phyloP scores from a whole-genome alignment of 2,329 filamentous ascomycete genomes.

The Aureobasidium sp. region DNA sequence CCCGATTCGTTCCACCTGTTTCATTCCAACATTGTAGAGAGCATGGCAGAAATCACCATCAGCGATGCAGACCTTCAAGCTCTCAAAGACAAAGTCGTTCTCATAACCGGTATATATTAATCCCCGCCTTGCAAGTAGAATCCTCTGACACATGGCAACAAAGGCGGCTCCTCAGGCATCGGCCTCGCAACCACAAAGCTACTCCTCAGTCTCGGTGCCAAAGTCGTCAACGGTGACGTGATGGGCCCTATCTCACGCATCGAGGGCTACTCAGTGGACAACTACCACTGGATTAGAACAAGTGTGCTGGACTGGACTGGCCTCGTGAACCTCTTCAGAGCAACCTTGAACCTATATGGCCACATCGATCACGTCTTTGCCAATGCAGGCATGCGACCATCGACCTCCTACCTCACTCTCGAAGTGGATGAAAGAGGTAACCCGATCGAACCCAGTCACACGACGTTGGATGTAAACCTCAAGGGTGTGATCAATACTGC shows the following conservation, averaged over 20 bases:
- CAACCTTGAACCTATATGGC: slow-evolving; percentile 36
- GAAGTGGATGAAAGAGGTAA: slow-evolving; percentile 31
- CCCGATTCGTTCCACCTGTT: not conserved
- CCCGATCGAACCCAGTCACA: slow-evolving; percentile 28
- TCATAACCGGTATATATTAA: slow-evolving; percentile 1
- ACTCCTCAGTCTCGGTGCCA: slow-evolving; percentile 47
- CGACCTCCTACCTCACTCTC: slow-evolving; percentile 28
- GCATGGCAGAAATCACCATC: slow-evolving; percentile 10
- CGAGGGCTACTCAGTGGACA: not conserved
- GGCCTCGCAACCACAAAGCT: slow-evolving; percentile 50
- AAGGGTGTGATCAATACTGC: slow-evolving; percentile 36
- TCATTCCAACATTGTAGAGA: not conserved
- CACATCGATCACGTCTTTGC: slow-evolving; percentile 41
- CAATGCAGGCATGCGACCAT: slow-evolving; percentile 40
- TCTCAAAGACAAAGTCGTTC: not conserved
- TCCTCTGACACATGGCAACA: slow-evolving; percentile 25
- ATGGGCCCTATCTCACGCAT: slow-evolving; percentile 30
- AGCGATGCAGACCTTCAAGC: slow-evolving; percentile 44
- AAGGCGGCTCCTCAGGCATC: slow-evolving; percentile 52
- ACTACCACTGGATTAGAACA: slow-evolving; percentile 24
- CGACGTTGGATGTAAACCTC: slow-evolving; percentile 37
- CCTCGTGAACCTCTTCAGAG: slow-evolving; percentile 46
- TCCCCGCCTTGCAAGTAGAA: slow-evolving; percentile 11
- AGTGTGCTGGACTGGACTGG: slow-evolving; percentile 42
- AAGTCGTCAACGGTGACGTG: slow-evolving; percentile 50